Percentiles rank a stretch among this genome's conserved stretches.
phyloP scores from a whole-genome alignment of 2,329 filamentous ascomycete genomes.

The Alternaria viburni region DNA sequence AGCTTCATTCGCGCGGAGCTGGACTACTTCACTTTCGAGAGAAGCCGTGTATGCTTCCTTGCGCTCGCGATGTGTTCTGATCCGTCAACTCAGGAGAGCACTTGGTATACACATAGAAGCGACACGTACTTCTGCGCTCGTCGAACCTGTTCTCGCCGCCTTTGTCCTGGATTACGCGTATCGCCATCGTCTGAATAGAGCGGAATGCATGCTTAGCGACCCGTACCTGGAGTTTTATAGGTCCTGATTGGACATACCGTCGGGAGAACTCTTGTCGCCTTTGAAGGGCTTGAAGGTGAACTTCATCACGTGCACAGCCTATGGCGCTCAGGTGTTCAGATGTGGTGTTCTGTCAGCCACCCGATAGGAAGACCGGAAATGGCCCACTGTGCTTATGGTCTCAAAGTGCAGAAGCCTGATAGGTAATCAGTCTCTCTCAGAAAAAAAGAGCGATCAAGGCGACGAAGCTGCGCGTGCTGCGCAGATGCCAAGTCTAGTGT shows the following conservation, averaged over 20 bases:
- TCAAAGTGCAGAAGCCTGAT: background rate
- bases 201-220: background rate
- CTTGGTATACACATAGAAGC: background rate
- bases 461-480: background rate
- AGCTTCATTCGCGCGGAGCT: constrained; percentile 40
- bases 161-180: constrained; percentile 15
- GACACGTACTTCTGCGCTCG: constrained; percentile 39
- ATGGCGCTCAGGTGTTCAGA: background rate
- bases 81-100: background rate
- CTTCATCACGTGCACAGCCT: constrained; percentile 11
- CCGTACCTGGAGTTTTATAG: background rate
- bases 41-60: constrained; percentile 42
- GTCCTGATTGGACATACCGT: background rate
- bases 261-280: background rate
- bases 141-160: constrained; percentile 47
- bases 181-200: background rate
- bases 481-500: background rate
- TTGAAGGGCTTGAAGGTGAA: constrained; percentile 23
- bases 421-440: background rate
- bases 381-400: background rate
- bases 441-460: background rate
- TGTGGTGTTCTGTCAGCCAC: background rate
- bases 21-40: constrained; percentile 36
- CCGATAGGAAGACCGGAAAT: background rate
- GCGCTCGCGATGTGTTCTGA: constrained; percentile 41